Evolutionary conservation across 257 asterid species (phyloP).

Genomic region (Ocimum tenuiflorum): DNA sequence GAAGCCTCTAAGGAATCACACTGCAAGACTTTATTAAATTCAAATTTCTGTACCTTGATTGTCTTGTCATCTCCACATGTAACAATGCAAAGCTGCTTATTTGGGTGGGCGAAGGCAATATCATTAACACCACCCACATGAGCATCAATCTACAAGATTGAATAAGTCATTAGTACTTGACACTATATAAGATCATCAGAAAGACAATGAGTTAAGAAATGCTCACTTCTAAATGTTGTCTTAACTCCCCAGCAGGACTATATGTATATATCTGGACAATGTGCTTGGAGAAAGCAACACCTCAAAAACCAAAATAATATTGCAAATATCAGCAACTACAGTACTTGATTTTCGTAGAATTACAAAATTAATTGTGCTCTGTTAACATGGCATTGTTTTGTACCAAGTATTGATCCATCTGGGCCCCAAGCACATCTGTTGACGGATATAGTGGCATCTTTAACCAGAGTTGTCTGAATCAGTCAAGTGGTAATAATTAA

Average conservation of each 20-base stretch:
- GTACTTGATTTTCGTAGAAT: background rate
- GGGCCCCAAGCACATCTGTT: slow-evolving; percentile 91
- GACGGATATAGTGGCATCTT: slow-evolving; percentile 79
- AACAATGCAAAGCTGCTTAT: slow-evolving; percentile 84
- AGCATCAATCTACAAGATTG: slow-evolving; percentile 72
- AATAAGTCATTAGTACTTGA: slow-evolving; percentile 18
- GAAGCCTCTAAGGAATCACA: slow-evolving; percentile 8
- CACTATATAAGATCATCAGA: background rate
- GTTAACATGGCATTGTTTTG: slow-evolving; percentile 7
- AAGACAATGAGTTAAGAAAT: background rate
- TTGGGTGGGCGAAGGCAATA: slow-evolving; percentile 91
- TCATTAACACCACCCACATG: slow-evolving; percentile 92
- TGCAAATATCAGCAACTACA: slow-evolving; percentile 5
- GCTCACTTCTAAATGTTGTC: slow-evolving; percentile 71
- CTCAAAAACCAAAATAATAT: slow-evolving; percentile 32
- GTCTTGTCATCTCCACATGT: slow-evolving; percentile 98
- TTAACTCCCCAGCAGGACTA: slow-evolving; percentile 64
- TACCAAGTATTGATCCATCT: slow-evolving; percentile 92
- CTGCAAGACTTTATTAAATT: slow-evolving; percentile 11
- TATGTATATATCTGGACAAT: slow-evolving; percentile 76
- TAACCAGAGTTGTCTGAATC: slow-evolving; percentile 67
- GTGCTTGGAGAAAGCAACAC: slow-evolving; percentile 88
- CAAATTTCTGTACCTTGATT: slow-evolving; percentile 51
- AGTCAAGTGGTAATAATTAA: slow-evolving; percentile 18
- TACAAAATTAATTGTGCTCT: background rate